A percentile compares a stretch with the other conserved stretches of the same genome.
Conservation (phyloP, 2,329 filamentous ascomycete genomes). For the Pyricularia pennisetigena region DNA sequence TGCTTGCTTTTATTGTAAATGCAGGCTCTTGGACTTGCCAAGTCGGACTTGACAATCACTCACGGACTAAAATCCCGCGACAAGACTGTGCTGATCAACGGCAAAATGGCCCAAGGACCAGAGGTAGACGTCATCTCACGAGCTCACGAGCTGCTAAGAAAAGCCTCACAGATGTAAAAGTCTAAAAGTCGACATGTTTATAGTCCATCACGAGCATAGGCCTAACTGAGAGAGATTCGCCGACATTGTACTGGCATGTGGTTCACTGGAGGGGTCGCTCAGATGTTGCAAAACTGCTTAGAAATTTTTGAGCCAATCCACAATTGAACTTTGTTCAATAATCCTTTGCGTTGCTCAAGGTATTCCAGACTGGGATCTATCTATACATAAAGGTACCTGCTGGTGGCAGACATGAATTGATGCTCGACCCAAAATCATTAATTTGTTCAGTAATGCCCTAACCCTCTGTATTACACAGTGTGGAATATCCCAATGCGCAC, state of each 20-base stretch:
- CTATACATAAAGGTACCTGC: too few species aligned
- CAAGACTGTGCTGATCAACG: constrained; percentile 44
- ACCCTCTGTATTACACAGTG: not conserved
- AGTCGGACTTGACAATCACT: constrained; percentile 51
- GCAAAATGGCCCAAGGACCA: constrained; percentile 9
- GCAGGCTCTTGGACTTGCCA: constrained; percentile 49
- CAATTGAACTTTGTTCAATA: too few species aligned
- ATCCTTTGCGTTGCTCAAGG: too few species aligned
- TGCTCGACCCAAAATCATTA: not conserved
- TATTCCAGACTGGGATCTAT: too few species aligned
- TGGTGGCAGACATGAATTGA: too few species aligned
- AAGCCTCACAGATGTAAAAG: constrained; percentile 2
- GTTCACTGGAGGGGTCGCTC: not conserved
- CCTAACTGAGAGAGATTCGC: not conserved
- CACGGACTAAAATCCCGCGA: constrained; percentile 54
- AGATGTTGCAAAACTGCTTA: too few species aligned
- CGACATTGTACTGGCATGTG: too few species aligned
- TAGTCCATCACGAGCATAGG: not conserved
- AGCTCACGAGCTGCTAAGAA: constrained; percentile 5
- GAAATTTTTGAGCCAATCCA: too few species aligned
- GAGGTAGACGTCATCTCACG: constrained; percentile 7
- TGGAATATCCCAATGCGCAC: not conserved
- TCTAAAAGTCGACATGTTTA: not conserved
- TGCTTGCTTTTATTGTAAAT: not conserved
- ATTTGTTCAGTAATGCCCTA: not conserved